These are phyloP conservation scores for Trichoderma sp. DNA, from an alignment of 2,329 filamentous ascomycete genomes.

Conservation along the genomic window DNA sequence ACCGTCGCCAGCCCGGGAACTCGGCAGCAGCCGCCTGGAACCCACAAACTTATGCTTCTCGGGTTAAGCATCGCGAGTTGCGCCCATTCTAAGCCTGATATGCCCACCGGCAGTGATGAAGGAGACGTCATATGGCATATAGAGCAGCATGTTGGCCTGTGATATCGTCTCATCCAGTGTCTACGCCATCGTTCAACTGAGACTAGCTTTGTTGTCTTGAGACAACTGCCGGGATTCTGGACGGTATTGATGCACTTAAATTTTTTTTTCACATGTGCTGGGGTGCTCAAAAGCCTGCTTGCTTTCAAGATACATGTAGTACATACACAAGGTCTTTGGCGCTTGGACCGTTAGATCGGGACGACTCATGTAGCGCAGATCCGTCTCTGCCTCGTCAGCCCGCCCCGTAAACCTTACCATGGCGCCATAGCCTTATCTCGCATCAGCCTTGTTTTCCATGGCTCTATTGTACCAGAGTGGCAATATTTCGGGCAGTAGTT, in stretches of 20 bases:
- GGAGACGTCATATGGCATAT: neutral
- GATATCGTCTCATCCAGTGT: neutral
- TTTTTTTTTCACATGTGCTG: neutral
- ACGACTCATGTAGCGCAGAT: constrained; percentile 15
- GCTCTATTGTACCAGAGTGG: neutral
- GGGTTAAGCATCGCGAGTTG: neutral
- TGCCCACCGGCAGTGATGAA: neutral
- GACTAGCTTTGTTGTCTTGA: neutral
- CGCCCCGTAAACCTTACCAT: neutral
- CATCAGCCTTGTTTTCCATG: neutral
- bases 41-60: neutral
- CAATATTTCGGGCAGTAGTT: neutral
- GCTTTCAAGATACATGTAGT: neutral
- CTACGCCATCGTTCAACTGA: neutral
- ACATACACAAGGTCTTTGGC: neutral
- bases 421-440: neutral
- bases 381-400: neutral
- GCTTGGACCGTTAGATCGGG: neutral
- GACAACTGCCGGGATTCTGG: neutral
- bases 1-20: neutral
- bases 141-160: neutral
- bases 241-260: neutral
- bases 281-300: neutral
- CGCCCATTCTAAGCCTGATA: neutral
- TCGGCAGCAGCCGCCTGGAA: neutral